Base-by-base conservation (phyloP, 306 rosid species). In the Chamaecrista fasciculata region DNA sequence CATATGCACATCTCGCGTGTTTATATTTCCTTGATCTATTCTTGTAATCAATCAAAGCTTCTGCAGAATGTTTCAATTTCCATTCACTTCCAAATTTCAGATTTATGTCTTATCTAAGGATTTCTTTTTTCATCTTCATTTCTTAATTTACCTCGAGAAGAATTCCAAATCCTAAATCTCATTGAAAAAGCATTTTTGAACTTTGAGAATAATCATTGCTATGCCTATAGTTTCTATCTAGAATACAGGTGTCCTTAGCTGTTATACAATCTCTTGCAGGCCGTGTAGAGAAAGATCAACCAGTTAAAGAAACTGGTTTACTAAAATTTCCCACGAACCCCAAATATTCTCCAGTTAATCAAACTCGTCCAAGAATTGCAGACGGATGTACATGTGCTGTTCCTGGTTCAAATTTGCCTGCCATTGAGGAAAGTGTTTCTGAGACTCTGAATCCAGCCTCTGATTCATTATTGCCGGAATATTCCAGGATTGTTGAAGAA, bases 221-320 rank as follows among this genome's bases (percentile, higher is more conserved):
- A 31, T 23, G 40, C 67, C 28, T 46, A 21, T n/a, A 23, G 19
- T 26, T 26, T 71, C 61, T 10, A 36, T 31, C 31, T 29, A 7
- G 34, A 14, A 40, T 62, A 14, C 20, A 21, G 53, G 40, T 60
- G 48, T 55, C 37, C 64, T 77, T 71, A 46, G 51, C 58, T 42
- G 48, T 57, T 71, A 61, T 43, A 64, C 69, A 76, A 78, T 76
- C 37, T 62, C 56, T 69, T 49, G 83, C 88, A 86, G 97, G 82
- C 51, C 51, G 64, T 47, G 71, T 78, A 60, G 68, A 73, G 62
- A 82, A 68, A 66, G 80, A 78, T 70, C 85, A 72, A 67, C 85
- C 61, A 73, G 62, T 74, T 69, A 74, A 62, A 65, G 86, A 77
- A 71, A 70, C 61, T 42, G 52, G 59, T 56, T 82, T 83, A 52